phyloP scores from a whole-genome alignment of 768 basidiomycete genomes.

The Lactifluus piperatus region DNA sequence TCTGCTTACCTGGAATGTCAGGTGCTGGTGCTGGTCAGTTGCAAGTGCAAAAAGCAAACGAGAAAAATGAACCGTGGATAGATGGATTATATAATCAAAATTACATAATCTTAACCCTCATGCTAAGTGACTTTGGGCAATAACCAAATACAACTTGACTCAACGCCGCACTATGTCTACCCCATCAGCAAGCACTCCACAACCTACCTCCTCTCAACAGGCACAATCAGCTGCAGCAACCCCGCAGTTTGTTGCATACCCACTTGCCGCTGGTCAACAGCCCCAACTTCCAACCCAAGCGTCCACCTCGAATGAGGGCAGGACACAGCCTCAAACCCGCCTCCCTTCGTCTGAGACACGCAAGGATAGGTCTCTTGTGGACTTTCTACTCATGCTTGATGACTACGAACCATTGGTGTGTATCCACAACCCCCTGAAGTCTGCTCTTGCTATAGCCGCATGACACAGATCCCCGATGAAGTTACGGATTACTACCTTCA shows the following conservation, averaged over 20 bases:
- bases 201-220: conserved; percentile 14
- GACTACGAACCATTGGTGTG: conserved; percentile 91
- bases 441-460: background rate
- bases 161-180: conserved; percentile 18
- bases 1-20: conserved; percentile 24
- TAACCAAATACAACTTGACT: too few species aligned
- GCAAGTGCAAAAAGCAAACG: background rate
- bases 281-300: conserved; percentile 20
- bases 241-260: conserved; percentile 19
- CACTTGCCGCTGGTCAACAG: conserved; percentile 19
- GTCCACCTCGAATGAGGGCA: conserved; percentile 8
- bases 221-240: conserved; percentile 16
- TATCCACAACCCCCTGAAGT: conserved; percentile 5
- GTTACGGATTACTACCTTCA: conserved; percentile 97
- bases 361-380: conserved; percentile 84
- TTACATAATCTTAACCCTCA: background rate
- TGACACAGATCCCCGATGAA: conserved; percentile 82
- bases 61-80: background rate
- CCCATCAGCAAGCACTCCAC: conserved; percentile 15
- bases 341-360: conserved; percentile 73
- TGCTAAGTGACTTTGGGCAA: too few species aligned
- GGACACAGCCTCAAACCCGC: conserved; percentile 40
- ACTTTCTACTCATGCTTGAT: conserved; percentile 93
- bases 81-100: background rate
- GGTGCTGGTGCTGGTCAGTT: background rate